Conservation (phyloP, 306 rosid genomes). For the Fagus sylvatica region DNA sequence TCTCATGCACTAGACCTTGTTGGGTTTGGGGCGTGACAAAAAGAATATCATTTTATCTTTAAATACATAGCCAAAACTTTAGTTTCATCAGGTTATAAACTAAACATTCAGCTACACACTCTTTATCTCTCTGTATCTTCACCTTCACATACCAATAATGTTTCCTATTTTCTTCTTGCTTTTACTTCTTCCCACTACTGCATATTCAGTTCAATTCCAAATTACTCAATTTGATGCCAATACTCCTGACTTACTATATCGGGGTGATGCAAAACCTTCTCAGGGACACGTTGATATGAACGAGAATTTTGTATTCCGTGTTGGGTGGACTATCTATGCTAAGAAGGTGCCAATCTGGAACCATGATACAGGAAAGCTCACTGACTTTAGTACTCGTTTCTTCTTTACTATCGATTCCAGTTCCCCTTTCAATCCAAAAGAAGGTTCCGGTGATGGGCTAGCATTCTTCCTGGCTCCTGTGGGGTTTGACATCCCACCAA, state of each 20-base stretch:
- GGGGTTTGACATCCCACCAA: slow-evolving; percentile 16
- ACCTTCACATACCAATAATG: too few species aligned
- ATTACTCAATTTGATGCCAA: neutral
- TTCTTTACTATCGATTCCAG: neutral
- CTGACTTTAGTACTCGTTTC: slow-evolving; percentile 10
- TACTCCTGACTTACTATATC: neutral
- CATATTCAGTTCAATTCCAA: too few species aligned
- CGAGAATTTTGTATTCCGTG: neutral
- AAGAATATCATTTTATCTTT: too few species aligned
- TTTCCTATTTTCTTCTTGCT: too few species aligned
- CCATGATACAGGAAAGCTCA: neutral
- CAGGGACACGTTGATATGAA: neutral
- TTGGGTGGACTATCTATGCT: slow-evolving; percentile 4
- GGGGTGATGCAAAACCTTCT: neutral
- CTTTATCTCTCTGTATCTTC: too few species aligned
- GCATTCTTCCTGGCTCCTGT: slow-evolving; percentile 19
- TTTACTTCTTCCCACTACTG: too few species aligned
- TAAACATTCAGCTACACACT: too few species aligned
- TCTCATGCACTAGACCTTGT: too few species aligned
- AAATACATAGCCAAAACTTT: too few species aligned
- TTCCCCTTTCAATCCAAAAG: neutral
- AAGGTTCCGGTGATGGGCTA: neutral
- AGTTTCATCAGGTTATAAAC: too few species aligned
- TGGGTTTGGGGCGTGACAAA: too few species aligned
- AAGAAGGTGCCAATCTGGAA: slow-evolving; percentile 8